Percentiles rank a stretch among this genome's conserved stretches.
These are phyloP conservation scores for Coriaria nepalensis DNA, from an alignment of 306 rosid species.

Conservation along the genomic window DNA sequence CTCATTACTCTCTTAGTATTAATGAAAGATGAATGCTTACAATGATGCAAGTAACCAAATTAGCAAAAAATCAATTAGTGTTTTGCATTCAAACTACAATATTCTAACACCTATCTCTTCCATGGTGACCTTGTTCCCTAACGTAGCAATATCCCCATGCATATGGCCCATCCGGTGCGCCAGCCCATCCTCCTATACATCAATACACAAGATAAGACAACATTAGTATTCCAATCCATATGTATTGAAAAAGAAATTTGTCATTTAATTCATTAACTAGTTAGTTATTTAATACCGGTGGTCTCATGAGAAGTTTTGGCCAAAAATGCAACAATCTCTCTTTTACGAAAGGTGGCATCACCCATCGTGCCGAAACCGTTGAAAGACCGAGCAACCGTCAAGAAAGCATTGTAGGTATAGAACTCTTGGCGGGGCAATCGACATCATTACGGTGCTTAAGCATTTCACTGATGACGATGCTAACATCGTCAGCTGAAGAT, in stretches of 20 bases:
- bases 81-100: too few relatives aligned
- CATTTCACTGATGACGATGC: conserved; percentile 22
- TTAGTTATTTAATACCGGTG: too few relatives aligned
- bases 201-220: neutral
- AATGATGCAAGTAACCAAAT: too few relatives aligned
- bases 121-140: neutral
- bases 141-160: conserved; percentile 62
- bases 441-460: conserved; percentile 32
- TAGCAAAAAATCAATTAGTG: too few relatives aligned
- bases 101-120: too few relatives aligned
- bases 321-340: conserved; percentile 41
- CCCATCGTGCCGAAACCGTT: conserved; percentile 35
- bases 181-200: conserved; percentile 49
- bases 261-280: too few relatives aligned
- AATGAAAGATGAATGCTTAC: too few relatives aligned
- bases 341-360: conserved; percentile 15
- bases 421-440: conserved; percentile 21
- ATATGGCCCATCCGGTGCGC: conserved; percentile 56
- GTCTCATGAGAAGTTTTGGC: conserved; percentile 46
- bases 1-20: too few relatives aligned
- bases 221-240: neutral
- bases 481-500: conserved; percentile 3
- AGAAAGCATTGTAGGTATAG: conserved; percentile 45
- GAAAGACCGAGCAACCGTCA: conserved; percentile 35
- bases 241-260: too few relatives aligned